Percentiles rank a stretch among this genome's conserved stretches.
These are phyloP conservation scores for Trichophyton equinum DNA, from an alignment of 2,329 filamentous ascomycete species.

Conservation along the genomic window DNA sequence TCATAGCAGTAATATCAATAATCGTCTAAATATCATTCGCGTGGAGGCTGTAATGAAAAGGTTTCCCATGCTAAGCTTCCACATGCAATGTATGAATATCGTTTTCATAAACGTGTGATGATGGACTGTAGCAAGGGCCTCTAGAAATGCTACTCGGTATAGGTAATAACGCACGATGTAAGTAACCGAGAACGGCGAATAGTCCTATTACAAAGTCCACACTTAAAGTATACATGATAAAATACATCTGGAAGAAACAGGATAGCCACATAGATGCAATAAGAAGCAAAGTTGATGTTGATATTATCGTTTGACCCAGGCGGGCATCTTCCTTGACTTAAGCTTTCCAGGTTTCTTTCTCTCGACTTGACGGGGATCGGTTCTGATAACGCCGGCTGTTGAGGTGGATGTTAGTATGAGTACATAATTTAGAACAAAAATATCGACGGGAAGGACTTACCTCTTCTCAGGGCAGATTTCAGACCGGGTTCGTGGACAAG, in stretches of 20 bases:
- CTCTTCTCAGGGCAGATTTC: constrained; percentile 75
- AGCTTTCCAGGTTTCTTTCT: constrained; percentile 94
- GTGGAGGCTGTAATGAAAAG: no score
- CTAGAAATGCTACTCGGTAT: no score
- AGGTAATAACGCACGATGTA: no score
- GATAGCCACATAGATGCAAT: neutral
- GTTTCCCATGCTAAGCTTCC: no score
- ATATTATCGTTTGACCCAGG: constrained; percentile 78
- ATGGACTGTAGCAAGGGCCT: no score
- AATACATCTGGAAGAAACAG: neutral
- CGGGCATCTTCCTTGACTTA: constrained; percentile 95
- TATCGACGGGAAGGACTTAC: constrained; percentile 39
- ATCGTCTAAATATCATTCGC: no score
- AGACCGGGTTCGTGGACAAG: constrained; percentile 83
- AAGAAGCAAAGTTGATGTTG: neutral
- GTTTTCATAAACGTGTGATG: no score
- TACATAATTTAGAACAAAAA: neutral
- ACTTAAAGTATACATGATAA: neutral
- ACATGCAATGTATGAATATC: no score
- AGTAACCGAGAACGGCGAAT: neutral
- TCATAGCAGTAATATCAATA: no score
- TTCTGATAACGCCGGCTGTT: constrained; percentile 79
- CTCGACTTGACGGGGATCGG: constrained; percentile 83
- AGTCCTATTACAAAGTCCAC: neutral
- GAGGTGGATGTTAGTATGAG: neutral